Conservation (phyloP, 2,329 filamentous ascomycete species). For the Aureobasidium pullulans region DNA sequence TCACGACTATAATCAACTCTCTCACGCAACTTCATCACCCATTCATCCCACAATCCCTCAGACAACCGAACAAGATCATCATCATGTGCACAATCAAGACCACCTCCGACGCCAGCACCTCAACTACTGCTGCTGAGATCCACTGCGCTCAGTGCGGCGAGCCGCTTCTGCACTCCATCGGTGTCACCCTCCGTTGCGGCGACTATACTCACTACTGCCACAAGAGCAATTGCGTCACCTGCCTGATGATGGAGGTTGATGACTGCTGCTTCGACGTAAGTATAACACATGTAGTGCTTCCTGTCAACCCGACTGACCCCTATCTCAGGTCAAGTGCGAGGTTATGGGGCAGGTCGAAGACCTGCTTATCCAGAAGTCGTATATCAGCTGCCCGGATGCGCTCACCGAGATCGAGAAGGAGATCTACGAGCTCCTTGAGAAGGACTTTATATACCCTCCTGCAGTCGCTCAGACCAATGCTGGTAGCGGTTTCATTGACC, state of each 20-base stretch:
- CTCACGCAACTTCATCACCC: no score
- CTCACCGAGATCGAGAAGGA: no score
- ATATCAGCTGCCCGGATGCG: no score
- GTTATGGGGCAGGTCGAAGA: neutral
- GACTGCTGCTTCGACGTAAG: neutral
- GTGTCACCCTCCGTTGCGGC: neutral
- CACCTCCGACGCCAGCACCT: no score
- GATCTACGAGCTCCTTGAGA: neutral
- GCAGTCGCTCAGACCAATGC: no score
- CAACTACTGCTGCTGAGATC: no score
- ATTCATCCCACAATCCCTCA: no score
- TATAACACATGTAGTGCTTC: neutral
- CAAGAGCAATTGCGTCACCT: neutral
- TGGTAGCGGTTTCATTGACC: no score
- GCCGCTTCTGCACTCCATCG: neutral
- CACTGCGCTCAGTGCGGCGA: neutral
- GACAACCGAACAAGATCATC: no score
- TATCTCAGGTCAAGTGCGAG: neutral
- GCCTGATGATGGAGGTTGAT: neutral
- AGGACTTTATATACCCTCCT: neutral
- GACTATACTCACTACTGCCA: neutral
- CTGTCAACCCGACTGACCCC: neutral
- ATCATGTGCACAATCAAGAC: no score
- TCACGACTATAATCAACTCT: no score
- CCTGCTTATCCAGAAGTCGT: neutral